phyloP scores from a whole-genome alignment of 768 basidiomycete species.

The Phanerochaete sordida region DNA sequence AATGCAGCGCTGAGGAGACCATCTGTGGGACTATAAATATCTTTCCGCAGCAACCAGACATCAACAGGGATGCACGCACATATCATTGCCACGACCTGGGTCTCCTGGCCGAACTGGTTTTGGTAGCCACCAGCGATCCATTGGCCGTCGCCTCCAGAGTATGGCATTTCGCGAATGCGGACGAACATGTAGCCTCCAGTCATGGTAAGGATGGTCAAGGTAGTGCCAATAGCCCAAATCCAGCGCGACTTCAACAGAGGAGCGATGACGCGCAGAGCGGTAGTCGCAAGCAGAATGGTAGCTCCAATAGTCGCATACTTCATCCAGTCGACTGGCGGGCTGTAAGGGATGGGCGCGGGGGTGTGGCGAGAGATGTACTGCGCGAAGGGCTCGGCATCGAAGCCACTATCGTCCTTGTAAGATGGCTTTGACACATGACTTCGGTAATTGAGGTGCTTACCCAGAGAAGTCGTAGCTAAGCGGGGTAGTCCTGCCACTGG shows the following conservation, averaged over 20 bases:
- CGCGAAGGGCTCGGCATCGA: slow-evolving; percentile 75
- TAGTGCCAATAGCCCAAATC: slow-evolving; percentile 67
- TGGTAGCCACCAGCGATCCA: slow-evolving; percentile 90
- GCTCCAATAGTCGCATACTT: slow-evolving; percentile 47
- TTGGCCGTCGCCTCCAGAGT: slow-evolving; percentile 53
- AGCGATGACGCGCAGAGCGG: slow-evolving; percentile 56
- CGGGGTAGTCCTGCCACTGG: slow-evolving; percentile 51
- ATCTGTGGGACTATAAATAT: slow-evolving; percentile 44
- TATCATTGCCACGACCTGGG: slow-evolving; percentile 77
- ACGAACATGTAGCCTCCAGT: slow-evolving; percentile 97
- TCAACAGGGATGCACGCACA: slow-evolving; percentile 58
- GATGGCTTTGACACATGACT: neutral
- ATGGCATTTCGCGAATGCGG: slow-evolving; percentile 81
- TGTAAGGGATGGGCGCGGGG: slow-evolving; percentile 79
- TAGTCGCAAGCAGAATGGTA: slow-evolving; percentile 38
- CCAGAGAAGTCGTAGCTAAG: slow-evolving; percentile 75
- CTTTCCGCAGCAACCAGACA: neutral
- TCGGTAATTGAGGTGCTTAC: slow-evolving; percentile 37
- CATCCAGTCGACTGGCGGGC: slow-evolving; percentile 71
- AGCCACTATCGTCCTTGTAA: slow-evolving; percentile 54
- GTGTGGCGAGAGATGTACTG: slow-evolving; percentile 71
- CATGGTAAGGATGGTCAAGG: slow-evolving; percentile 73
- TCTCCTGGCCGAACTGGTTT: slow-evolving; percentile 91
- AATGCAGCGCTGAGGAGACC: slow-evolving; percentile 77
- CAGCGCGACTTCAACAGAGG: slow-evolving; percentile 70